Conservation (phyloP, 2,329 filamentous ascomycete genomes). For the Aspergillus brunneoviolaceus region DNA sequence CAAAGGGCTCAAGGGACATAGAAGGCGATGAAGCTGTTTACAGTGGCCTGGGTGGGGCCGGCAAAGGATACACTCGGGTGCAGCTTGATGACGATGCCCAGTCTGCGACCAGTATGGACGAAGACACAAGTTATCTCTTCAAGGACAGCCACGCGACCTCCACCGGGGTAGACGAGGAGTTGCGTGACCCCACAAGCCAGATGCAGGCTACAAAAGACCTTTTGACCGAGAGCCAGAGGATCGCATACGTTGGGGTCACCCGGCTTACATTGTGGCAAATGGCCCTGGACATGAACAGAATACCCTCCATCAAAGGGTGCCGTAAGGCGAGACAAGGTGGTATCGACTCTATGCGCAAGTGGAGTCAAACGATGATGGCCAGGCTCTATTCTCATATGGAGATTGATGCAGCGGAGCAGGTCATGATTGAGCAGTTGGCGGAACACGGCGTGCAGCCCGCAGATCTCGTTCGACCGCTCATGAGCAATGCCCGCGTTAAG, state of each 20-base stretch:
- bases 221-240: conserved; percentile 89
- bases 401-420: conserved; percentile 79
- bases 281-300: conserved; percentile 63
- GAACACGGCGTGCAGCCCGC: conserved; percentile 84
- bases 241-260: conserved; percentile 91
- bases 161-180: conserved; percentile 67
- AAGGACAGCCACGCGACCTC: conserved; percentile 68
- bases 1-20: conserved; percentile 70
- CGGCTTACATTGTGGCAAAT: conserved; percentile 78
- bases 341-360: conserved; percentile 83
- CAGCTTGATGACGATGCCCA: conserved; percentile 91
- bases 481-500: conserved; percentile 87
- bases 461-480: conserved; percentile 81
- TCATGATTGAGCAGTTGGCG: conserved; percentile 97
- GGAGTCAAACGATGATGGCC: conserved; percentile 98
- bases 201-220: conserved; percentile 95
- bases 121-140: conserved; percentile 95
- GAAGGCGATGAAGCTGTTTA: conserved; percentile 69
- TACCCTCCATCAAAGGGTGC: conserved; percentile 60
- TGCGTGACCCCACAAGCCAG: conserved; percentile 81
- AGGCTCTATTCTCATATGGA: conserved; percentile 95
- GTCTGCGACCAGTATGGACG: conserved; percentile 93
- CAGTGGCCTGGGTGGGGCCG: conserved; percentile 77
- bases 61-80: conserved; percentile 94
- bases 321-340: conserved; percentile 72